Conservation (phyloP, 768 basidiomycete genomes). For the Pisolithus albus region DNA sequence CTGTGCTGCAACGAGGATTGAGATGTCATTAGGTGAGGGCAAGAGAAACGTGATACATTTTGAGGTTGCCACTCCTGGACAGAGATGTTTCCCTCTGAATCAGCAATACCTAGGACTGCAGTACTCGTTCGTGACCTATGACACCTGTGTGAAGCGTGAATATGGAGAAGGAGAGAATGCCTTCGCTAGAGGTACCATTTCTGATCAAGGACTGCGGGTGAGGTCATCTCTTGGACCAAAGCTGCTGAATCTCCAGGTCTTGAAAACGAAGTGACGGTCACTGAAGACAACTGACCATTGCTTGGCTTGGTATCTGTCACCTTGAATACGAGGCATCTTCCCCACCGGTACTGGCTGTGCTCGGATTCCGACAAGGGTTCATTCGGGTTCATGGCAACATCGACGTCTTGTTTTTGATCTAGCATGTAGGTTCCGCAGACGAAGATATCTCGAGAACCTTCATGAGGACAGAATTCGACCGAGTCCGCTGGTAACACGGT, state of each 20-base stretch:
- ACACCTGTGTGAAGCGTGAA: constrained; percentile 41
- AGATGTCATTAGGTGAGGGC: background rate
- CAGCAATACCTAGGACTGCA: constrained; percentile 65
- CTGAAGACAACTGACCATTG: constrained; percentile 29
- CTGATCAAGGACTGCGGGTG: constrained; percentile 86
- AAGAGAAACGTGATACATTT: constrained; percentile 14
- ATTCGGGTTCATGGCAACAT: constrained; percentile 1
- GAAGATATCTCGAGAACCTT: constrained; percentile 52
- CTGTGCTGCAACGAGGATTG: constrained; percentile 27
- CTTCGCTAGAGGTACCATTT: constrained; percentile 65
- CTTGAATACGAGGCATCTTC: constrained; percentile 68
- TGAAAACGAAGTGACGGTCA: background rate
- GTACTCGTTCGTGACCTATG: constrained; percentile 37
- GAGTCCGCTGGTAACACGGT: constrained; percentile 85
- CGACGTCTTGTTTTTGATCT: constrained; percentile 31
- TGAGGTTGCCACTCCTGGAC: constrained; percentile 50
- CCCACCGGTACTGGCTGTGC: constrained; percentile 42
- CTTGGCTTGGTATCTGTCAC: constrained; percentile 27
- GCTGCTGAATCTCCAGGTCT: constrained; percentile 29
- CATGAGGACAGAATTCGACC: constrained; percentile 83
- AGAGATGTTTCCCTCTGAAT: constrained; percentile 76
- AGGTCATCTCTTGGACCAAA: constrained; percentile 59
- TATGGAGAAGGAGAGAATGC: background rate
- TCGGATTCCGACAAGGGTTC: constrained; percentile 1
- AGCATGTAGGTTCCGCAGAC: constrained; percentile 93